Base-by-base conservation (phyloP, 2,329 filamentous ascomycete genomes). In the Fusarium guadeloupense region DNA sequence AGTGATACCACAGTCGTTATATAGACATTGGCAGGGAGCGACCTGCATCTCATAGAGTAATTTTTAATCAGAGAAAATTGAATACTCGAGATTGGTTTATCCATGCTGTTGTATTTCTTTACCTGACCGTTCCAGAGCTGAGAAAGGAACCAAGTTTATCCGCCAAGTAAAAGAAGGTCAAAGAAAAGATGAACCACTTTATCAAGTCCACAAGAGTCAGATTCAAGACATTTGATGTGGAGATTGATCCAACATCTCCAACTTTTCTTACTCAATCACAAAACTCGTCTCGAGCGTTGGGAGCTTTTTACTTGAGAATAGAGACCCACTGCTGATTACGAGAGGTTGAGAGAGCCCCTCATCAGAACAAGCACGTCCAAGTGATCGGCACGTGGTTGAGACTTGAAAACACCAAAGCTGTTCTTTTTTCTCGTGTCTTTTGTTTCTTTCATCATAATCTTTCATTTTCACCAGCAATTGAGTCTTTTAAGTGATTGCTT, bases 1-100 rank as follows among this genome's bases (percentile, higher is more conserved):
- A 55, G 46, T 51, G 53, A 51, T 55, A 65, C 62, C 62, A 66
- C 26, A 54, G 51, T 62, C 51, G 26, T 54, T 52, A 41, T 46
- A 53, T 55, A 60, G 55, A 62, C 54, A 52, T 58, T 44, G 28
- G 59, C 67, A 68, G 67, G 45, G 66, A 65, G 38, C 62, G 64
- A 40, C 55, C 59, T 66, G 59, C 10, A 60, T 69, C 42, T 59
- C 59, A 59, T 68, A 62, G 60, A 45, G 62, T 68, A 69, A 62
- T 54, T 59, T 58, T 37, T 40, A 50, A 20, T 47, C 25, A 26
- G 25, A n/a, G n/a, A n/a, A n/a, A n/a, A 26, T 13, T 37, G 12
- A 30, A 46, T 16, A 20, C 12, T 14, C 10, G 23, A 8, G 10
- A 8, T 5, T 25, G 2, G 10, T 25, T 3, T 30, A 14, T 30